Evolutionary conservation across 805 yeast species (phyloP), one percentile per base, ranked within the genome.

Genomic region (Candida chilensis): DNA sequence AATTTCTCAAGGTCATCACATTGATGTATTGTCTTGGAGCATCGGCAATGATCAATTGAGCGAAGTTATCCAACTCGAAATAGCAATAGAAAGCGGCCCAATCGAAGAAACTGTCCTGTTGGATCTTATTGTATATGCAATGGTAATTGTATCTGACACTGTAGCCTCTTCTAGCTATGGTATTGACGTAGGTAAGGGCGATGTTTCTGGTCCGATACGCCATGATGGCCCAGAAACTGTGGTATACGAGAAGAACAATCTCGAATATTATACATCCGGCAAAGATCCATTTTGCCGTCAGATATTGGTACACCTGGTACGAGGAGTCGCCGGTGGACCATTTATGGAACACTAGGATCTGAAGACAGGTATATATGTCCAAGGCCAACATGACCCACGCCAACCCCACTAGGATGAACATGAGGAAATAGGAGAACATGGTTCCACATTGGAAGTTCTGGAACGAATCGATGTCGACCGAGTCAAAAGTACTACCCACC

Each of bases 11-110:
- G 0, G 96, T 84, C 40, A 82, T 58, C 17, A 87, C 81, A 47
- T 86, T 86, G 37, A 86, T 71, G 2, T 83, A 78, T 53, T 86
- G 95, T 53, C 96, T 73, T 16, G 96, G 96, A 12, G 87, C 67
- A 41, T 86, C 95, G 0, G 94, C 87, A 27, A 83, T 57, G 7
- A 85, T 42, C 40, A 85, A 66, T 27, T 60, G 63, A 27, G 72
- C 57, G 10, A 81, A 79, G 31, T 72, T 71, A 41, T 80, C 78
- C 31, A 80, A 57, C 29, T 82, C 76, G 38, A 71, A 71, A 51
- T 73, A 83, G 3, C 77, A 66, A 39, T 69, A 70, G 37, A 85
- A 72, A 7, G 85, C 71, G 30, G 77, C 50, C 67, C 79, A 76
- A 40, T 84, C 92, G 40, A 71, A 71, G 24, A 69, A 67, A 14